Base-by-base conservation (phyloP, 2,329 filamentous ascomycete species). In the Trichocomaceae sp. region DNA sequence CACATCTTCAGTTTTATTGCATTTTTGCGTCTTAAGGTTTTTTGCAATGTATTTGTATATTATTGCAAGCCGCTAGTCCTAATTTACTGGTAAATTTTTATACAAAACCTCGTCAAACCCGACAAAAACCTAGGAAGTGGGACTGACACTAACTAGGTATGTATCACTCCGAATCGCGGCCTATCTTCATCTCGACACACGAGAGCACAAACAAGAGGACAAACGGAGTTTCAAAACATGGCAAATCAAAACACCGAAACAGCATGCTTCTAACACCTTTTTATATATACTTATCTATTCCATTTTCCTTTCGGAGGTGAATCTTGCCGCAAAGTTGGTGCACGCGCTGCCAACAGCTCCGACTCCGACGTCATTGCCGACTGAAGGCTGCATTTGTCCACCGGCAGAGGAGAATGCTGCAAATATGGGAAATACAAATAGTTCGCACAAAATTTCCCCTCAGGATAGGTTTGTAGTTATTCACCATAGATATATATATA, bases 391-490 rank as follows among this genome's bases (percentile, higher is more conserved):
- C 47, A 35, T 50, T 26, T 51, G 37, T 51, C 31, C 35, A 42
- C 15, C 37, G 33, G 17, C 33, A 45, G n/a, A n/a, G 54, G 49
- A 56, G n/a, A 31, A 56, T 56, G 54, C 49, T 56, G 20, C 62
- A 59, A 65, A 60, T 48, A 87, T 87, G 85, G 85, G 85, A 47
- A 87, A 86, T 69, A 72, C 79, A 50, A 73, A 73, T 63, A 86
- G 83, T 70, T 74, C 80, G 54, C 79, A 82, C 66, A 87, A 83
- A 70, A 82, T 87, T 58, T 85, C 85, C 33, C 80, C 83, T 64
- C 91, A 96, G 76, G 92, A 97, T 76, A 90, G 90, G 91, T 95
- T 69, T 64, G 82, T 70, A 15, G 50, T 29, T 7, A 52, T 29
- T 51, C 20, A 17, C 46, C 39, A 7, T n/a, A 17, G 37, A 5